These are phyloP conservation scores for Rhizophagus clarus DNA, from an alignment of 192 early-diverging fungal species.

Conservation along the genomic window DNA sequence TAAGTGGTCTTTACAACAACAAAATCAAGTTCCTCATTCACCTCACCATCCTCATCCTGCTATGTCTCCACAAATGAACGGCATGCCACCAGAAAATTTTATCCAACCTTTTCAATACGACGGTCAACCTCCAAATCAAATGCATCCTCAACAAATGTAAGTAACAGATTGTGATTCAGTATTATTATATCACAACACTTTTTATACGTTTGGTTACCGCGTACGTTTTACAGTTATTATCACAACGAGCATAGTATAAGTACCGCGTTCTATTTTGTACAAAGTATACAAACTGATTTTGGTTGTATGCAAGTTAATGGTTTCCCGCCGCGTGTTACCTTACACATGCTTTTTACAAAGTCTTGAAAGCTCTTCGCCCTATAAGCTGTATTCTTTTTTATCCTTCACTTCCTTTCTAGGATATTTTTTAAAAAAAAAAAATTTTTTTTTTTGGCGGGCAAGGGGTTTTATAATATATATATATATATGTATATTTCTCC, in stretches of 20 bases:
- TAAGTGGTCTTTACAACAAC: conserved; percentile 32
- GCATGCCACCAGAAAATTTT: conserved; percentile 25
- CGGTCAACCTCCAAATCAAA: conserved; percentile 13
- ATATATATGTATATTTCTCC: neutral
- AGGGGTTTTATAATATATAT: neutral
- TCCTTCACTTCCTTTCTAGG: neutral
- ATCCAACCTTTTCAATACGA: conserved; percentile 26
- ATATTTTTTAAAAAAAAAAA: neutral
- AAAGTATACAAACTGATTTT: conserved; percentile 4
- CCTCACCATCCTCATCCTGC: conserved; percentile 18
- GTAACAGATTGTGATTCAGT: neutral
- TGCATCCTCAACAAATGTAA: conserved; percentile 28
- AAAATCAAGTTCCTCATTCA: neutral
- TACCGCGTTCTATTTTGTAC: conserved; percentile 20
- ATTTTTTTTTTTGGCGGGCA: neutral
- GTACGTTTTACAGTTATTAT: conserved; percentile 9
- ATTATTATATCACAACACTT: neutral
- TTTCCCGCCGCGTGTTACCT: conserved; percentile 28
- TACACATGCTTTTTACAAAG: neutral
- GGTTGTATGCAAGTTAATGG: conserved; percentile 21
- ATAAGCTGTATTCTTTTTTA: neutral
- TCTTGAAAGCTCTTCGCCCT: neutral
- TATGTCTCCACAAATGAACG: conserved; percentile 28
- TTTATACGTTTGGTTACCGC: neutral
- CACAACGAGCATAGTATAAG: conserved; percentile 17